A percentile compares a stretch with the other conserved stretches of the same genome.
Evolutionary conservation across 108 stramenopile genomes (phyloP).

Genomic region (Cyclotella distinguenda): DNA sequence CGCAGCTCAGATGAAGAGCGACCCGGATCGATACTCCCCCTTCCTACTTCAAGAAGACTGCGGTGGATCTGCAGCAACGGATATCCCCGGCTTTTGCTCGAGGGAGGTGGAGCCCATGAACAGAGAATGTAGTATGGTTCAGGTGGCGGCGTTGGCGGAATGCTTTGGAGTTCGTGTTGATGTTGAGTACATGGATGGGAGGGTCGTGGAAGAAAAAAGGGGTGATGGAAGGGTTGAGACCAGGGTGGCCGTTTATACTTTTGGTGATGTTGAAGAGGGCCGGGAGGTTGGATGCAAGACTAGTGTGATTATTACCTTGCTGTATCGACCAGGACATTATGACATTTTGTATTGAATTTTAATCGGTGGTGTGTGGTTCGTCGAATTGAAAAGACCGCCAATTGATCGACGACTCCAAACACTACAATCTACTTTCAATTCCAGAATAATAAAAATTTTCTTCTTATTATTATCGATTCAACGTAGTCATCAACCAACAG

Average conservation of each 20-base stretch:
- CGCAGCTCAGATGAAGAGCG: conserved; percentile 66
- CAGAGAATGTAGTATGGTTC: conserved; percentile 74
- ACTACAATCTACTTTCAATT: too few relatives aligned
- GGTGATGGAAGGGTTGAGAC: not conserved
- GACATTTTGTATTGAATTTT: conserved; percentile 80
- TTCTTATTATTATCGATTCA: too few relatives aligned
- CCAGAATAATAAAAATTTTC: too few relatives aligned
- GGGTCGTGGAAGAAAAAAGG: conserved; percentile 23
- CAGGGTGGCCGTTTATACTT: conserved; percentile 43
- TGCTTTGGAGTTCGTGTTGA: conserved; percentile 64
- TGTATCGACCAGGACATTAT: conserved; percentile 88
- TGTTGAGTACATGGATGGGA: conserved; percentile 85
- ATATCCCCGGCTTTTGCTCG: conserved; percentile 65
- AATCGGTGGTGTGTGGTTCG: too few relatives aligned
- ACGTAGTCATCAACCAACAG: too few relatives aligned
- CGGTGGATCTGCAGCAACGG: conserved; percentile 10
- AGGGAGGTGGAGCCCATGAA: conserved; percentile 84
- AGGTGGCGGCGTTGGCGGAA: conserved; percentile 78
- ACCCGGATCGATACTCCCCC: conserved; percentile 70
- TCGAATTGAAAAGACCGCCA: too few relatives aligned
- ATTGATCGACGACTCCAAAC: too few relatives aligned
- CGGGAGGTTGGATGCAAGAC: conserved; percentile 1
- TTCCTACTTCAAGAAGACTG: conserved; percentile 49
- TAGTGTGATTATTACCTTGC: conserved; percentile 46
- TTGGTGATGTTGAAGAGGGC: conserved; percentile 43